Evolutionary conservation across 2,329 filamentous ascomycete genomes (phyloP).

Genomic region (Metarhizium album): DNA sequence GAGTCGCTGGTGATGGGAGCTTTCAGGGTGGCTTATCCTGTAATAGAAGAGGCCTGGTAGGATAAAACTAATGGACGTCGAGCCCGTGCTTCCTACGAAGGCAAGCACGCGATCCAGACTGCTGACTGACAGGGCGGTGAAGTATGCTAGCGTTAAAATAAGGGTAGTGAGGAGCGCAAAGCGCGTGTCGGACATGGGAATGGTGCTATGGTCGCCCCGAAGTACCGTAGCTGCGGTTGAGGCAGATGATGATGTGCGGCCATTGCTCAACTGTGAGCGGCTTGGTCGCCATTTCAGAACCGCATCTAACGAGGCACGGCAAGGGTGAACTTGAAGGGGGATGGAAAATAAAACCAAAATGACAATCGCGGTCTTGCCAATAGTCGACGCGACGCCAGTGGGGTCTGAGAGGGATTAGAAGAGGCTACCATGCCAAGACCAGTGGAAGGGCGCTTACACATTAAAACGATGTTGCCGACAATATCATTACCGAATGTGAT

Average conservation of each 20-base stretch:
- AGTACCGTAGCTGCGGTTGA: constrained; percentile 25
- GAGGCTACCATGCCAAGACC: no score
- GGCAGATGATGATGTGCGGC: constrained; percentile 31
- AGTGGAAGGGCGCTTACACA: constrained; percentile 50
- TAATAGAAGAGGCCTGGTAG: constrained; percentile 95
- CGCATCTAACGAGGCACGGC: constrained; percentile 87
- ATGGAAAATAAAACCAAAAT: constrained; percentile 94
- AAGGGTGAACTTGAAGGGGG: constrained; percentile 90
- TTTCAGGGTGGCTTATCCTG: constrained; percentile 89
- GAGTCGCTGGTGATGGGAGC: constrained; percentile 72
- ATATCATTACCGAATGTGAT: constrained; percentile 88
- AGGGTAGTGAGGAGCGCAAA: constrained; percentile 83
- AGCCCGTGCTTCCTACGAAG: constrained; percentile 90
- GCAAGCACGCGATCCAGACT: constrained; percentile 85
- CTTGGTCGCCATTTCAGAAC: constrained; percentile 84
- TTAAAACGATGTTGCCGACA: constrained; percentile 83
- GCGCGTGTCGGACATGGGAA: constrained; percentile 70
- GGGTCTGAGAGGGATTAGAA: constrained; percentile 22
- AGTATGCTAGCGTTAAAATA: constrained; percentile 76
- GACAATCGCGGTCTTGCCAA: constrained; percentile 91
- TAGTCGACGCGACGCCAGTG: constrained; percentile 61
- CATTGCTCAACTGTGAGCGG: constrained; percentile 25
- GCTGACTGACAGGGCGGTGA: constrained; percentile 81
- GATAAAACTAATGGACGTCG: constrained; percentile 94
- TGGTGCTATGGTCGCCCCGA: constrained; percentile 40